phyloP scores from a whole-genome alignment of 306 rosid species.

The Dryas drummondii region DNA sequence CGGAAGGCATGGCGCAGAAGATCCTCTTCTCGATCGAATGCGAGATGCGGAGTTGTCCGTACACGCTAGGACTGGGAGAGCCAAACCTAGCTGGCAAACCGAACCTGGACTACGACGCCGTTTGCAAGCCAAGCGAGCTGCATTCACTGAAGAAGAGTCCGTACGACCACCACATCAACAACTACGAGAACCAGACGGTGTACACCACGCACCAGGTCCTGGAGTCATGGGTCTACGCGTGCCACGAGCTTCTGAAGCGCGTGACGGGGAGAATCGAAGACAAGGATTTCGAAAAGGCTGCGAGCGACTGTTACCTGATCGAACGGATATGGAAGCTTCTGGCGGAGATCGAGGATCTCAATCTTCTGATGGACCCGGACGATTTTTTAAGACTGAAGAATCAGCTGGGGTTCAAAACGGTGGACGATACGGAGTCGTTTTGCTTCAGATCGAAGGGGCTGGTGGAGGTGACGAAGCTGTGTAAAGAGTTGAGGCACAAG shows the following conservation, averaged over 20 bases:
- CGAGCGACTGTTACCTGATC: conserved; percentile 57
- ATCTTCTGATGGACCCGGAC: conserved; percentile 81
- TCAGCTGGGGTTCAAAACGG: conserved; percentile 34
- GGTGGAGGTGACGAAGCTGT: conserved; percentile 54
- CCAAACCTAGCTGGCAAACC: conserved; percentile 67
- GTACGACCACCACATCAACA: conserved; percentile 45
- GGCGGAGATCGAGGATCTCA: conserved; percentile 63
- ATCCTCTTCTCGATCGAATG: conserved; percentile 57
- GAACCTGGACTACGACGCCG: conserved; percentile 68
- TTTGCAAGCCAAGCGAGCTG: conserved; percentile 64
- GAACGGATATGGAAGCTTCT: conserved; percentile 81
- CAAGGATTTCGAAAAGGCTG: conserved; percentile 44
- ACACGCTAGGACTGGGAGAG: conserved; percentile 80
- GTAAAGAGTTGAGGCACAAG: conserved; percentile 67
- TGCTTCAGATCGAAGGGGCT: conserved; percentile 72
- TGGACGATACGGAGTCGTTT: conserved; percentile 54
- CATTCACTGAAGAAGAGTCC: conserved; percentile 49
- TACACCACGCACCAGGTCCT: conserved; percentile 76
- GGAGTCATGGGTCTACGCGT: conserved; percentile 62
- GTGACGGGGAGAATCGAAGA: conserved; percentile 38
- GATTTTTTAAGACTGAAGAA: conserved; percentile 73
- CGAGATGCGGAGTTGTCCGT: conserved; percentile 67
- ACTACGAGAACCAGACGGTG: conserved; percentile 65
- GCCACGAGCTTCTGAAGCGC: conserved; percentile 46
- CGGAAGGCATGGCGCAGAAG: conserved; percentile 51